phyloP scores from a whole-genome alignment of 2,329 filamentous ascomycete genomes.

The Fusarium nygamai region DNA sequence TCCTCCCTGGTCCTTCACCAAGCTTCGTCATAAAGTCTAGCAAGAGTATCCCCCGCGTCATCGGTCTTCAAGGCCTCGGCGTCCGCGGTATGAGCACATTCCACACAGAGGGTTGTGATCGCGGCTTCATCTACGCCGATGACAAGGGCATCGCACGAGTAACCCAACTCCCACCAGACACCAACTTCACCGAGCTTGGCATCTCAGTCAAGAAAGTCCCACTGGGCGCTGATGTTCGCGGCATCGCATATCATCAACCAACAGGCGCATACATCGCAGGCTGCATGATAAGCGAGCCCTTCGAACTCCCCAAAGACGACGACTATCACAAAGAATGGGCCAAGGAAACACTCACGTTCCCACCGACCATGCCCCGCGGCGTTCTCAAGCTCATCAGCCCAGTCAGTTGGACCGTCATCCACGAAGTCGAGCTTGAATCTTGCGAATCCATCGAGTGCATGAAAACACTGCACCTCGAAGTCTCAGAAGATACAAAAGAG shows the following conservation, averaged over 20 bases:
- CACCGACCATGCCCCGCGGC: constrained; percentile 76
- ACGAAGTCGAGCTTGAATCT: constrained; percentile 76
- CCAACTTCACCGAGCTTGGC: constrained; percentile 77
- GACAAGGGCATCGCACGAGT: constrained; percentile 76
- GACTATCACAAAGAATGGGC: constrained; percentile 85
- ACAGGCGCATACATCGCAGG: constrained; percentile 81
- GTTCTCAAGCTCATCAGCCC: constrained; percentile 83
- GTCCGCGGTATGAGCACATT: constrained; percentile 80
- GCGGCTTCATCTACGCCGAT: constrained; percentile 86
- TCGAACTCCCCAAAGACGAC: constrained; percentile 87
- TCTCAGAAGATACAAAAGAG: constrained; percentile 91
- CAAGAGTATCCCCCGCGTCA: constrained; percentile 77
- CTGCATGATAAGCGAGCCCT: constrained; percentile 73
- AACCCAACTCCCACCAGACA: constrained; percentile 73
- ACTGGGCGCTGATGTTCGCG: constrained; percentile 75
- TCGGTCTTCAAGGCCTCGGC: constrained; percentile 75
- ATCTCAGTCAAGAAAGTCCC: constrained; percentile 78
- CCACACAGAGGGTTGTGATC: constrained; percentile 79
- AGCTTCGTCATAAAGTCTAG: constrained; percentile 86
- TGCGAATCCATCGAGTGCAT: constrained; percentile 84
- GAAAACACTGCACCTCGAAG: constrained; percentile 84
- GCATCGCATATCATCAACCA: constrained; percentile 79
- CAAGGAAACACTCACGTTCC: constrained; percentile 71
- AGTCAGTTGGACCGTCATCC: constrained; percentile 79
- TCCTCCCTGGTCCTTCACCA: constrained; percentile 82